These are phyloP conservation scores for Actinomortierella ambigua DNA, from an alignment of 371 early-diverging fungal genomes.

Conservation along the genomic window DNA sequence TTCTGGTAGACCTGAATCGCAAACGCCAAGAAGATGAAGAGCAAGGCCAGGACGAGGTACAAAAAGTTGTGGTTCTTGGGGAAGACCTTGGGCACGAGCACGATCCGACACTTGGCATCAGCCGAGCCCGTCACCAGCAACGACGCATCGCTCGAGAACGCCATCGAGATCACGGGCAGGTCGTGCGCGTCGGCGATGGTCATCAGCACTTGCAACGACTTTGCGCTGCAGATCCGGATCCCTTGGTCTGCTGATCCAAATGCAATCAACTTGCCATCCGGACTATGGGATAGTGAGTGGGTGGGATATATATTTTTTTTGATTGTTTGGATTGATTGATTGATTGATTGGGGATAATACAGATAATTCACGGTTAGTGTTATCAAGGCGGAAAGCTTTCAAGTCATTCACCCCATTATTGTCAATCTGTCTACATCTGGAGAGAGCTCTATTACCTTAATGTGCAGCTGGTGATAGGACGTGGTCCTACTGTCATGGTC, in stretches of 20 bases:
- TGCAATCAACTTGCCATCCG: slow-evolving; percentile 62
- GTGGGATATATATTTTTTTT: no score
- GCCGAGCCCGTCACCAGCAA: slow-evolving; percentile 70
- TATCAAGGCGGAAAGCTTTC: no score
- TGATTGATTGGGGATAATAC: no score
- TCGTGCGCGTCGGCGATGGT: slow-evolving; percentile 62
- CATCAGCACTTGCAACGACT: slow-evolving; percentile 55
- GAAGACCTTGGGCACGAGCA: slow-evolving; percentile 60
- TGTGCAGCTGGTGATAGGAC: slow-evolving; percentile 31
- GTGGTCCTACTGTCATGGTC: slow-evolving; percentile 33
- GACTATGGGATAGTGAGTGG: slow-evolving; percentile 54
- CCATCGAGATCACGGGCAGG: slow-evolving; percentile 69
- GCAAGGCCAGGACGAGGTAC: slow-evolving; percentile 30
- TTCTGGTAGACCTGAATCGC: slow-evolving; percentile 36
- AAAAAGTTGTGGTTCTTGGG: slow-evolving; percentile 45
- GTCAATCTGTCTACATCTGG: no score
- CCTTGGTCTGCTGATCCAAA: slow-evolving; percentile 61
- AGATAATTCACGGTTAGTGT: no score
- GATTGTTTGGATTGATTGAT: no score
- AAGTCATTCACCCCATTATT: no score
- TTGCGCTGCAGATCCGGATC: slow-evolving; percentile 58
- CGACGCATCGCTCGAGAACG: slow-evolving; percentile 62
- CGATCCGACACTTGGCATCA: slow-evolving; percentile 65
- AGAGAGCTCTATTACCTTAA: slow-evolving; percentile 26
- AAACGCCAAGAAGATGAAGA: slow-evolving; percentile 43